Evolutionary conservation across 2,329 filamentous ascomycete species (phyloP), one percentile per base, ranked within the genome.

Genomic region (Blastomyces parvus): DNA sequence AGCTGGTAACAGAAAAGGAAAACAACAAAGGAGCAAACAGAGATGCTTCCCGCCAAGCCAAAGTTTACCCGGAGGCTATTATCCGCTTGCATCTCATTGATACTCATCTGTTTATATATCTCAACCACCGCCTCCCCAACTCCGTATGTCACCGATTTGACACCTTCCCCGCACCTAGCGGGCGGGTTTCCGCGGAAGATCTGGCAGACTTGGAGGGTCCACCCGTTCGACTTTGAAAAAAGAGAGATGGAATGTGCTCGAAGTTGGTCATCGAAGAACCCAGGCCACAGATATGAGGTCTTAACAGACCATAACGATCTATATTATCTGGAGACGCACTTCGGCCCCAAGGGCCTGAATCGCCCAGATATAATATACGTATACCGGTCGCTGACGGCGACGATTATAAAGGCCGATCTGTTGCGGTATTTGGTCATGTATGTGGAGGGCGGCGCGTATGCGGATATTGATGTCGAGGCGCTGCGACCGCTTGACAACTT

Each of bases 141-240:
- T 69, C 59, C 71, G 67, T 68, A 72, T 67, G 67, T 67, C 60
- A 62, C 36, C 14, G 52, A 61, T 2, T 50, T 53, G 19, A 25
- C 60, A 25, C 59, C 63, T 40, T 52, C 70, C 74, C 57, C 36
- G 61, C 38, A 63, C 67, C 64, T 53, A 65, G 66, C 64, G n/a
- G 67, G 64, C 60, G 71, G 62, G 68, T 90, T 86, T 68, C 88
- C 82, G 6, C 80, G 81, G 62, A 90, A 90, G 74, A 88, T 90
- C 67, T 90, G 87, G 88, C 88, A 90, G 74, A 87, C 85, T 0
- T 90, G 88, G 88, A 90, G 89, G 72, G 82, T 87, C 36, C 82
- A 87, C 65, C 85, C 87, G 1, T 77, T 89, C 42, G 78, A 79
- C 1, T 89, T 89, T 69, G 87, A 88, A 66, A 81, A 85, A 69